phyloP scores from a whole-genome alignment of 352 stramenopile species.

The Aphanomyces astaci region DNA sequence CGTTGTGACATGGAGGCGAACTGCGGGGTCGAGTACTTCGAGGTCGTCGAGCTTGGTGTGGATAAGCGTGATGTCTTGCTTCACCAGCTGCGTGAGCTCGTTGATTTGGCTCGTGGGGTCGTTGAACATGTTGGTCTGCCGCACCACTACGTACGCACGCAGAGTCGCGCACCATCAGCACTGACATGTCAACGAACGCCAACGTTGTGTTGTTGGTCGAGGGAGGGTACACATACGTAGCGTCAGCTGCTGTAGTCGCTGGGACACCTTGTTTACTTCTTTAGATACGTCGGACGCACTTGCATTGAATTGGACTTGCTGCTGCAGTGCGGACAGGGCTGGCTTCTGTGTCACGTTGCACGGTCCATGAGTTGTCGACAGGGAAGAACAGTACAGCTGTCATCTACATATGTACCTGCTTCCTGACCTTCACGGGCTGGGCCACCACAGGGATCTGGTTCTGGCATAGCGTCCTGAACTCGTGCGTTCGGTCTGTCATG shows the following conservation, averaged over 20 bases:
- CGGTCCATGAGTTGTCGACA: background rate
- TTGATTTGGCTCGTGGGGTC: conserved; percentile 79
- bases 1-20: background rate
- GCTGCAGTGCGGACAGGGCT: conserved; percentile 39
- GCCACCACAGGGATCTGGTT: conserved; percentile 36
- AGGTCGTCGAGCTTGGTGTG: conserved; percentile 80
- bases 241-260: conserved; percentile 68
- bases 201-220: background rate
- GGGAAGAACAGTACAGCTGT: too few relatives aligned
- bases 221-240: conserved; percentile 37
- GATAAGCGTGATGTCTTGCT: conserved; percentile 84
- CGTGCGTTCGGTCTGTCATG: conserved; percentile 41
- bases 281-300: conserved; percentile 74
- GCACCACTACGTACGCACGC: conserved; percentile 76
- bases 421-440: conserved; percentile 18
- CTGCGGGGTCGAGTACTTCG: conserved; percentile 29
- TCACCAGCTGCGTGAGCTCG: conserved; percentile 65
- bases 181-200: background rate
- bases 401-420: conserved; percentile 27
- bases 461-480: conserved; percentile 61
- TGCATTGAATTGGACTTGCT: conserved; percentile 76
- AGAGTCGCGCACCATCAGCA: background rate
- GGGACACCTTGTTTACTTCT: conserved; percentile 73
- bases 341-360: conserved; percentile 31
- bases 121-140: conserved; percentile 87